Percentiles rank a stretch among this genome's conserved stretches.
Evolutionary conservation across 805 yeast species (phyloP).

Genomic region (Saccharomycopsis sp.): DNA sequence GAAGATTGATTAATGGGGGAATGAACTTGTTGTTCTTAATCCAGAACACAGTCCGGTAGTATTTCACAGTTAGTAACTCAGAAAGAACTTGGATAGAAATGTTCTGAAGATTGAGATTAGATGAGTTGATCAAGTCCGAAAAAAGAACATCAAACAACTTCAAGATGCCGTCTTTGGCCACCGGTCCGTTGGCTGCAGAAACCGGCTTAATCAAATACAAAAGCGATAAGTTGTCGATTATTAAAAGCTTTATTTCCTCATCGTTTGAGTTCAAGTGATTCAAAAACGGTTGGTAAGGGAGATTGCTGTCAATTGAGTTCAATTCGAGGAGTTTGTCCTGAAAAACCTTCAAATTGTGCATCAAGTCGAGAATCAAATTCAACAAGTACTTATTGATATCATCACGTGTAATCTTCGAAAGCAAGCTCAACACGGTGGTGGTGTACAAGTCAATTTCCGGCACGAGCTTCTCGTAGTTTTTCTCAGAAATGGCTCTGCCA

Average conservation of each 20-base stretch:
- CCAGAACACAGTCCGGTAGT: constrained; percentile 50
- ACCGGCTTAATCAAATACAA: constrained; percentile 34
- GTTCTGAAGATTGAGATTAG: constrained; percentile 47
- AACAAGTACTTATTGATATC: constrained; percentile 62
- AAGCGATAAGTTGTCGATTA: constrained; percentile 47
- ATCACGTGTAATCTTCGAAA: constrained; percentile 48
- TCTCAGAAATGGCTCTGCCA: constrained; percentile 33
- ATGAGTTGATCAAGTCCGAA: constrained; percentile 28
- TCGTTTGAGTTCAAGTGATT: constrained; percentile 50
- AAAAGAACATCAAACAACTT: constrained; percentile 33
- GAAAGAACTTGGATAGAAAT: constrained; percentile 60
- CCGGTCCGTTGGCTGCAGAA: constrained; percentile 13
- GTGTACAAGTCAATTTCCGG: constrained; percentile 47
- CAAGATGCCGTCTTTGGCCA: constrained; percentile 31
- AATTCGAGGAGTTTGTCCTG: constrained; percentile 15
- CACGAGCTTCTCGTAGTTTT: constrained; percentile 36
- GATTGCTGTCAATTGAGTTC: constrained; percentile 22
- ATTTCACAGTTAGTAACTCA: constrained; percentile 49
- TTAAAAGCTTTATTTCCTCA: constrained; percentile 47
- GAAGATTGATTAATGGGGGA: constrained; percentile 43
- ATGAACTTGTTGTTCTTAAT: constrained; percentile 35
- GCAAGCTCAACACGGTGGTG: constrained; percentile 45
- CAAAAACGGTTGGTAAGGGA: constrained; percentile 49
- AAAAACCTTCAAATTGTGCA: constrained; percentile 29
- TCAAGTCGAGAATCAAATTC: constrained; percentile 54